Base-by-base conservation (phyloP, 768 basidiomycete genomes). In the Strobilomyces dryophilus region DNA sequence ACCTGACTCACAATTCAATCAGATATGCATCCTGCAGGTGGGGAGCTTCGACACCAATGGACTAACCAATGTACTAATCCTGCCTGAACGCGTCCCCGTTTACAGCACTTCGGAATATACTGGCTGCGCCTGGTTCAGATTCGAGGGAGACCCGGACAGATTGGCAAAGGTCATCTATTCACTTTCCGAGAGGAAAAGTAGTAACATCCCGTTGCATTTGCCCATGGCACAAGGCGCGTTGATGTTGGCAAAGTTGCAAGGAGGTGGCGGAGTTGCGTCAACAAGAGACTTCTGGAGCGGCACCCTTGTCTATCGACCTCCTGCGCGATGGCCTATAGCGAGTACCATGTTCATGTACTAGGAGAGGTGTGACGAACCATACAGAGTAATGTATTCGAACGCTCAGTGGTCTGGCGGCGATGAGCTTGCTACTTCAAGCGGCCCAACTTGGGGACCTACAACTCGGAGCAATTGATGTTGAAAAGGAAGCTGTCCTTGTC, bases 401-500 rank as follows among this genome's bases (percentile, higher is more conserved):
- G n/a, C 27, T 27, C 27, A 27, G 27, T 27, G 8, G 27, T 27
- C 27, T 27, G 27, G 27, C 27, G 27, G 8, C n/a, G n/a, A n/a
- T n/a, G n/a, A n/a, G n/a, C n/a, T n/a, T n/a, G n/a, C n/a, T n/a
- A n/a, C n/a, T n/a, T 27, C 8, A 27, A 27, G 27, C 27, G 27
- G 27, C 27, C 27, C 27, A 27, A 27, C 27, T 27, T 8, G 27
- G 27, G 8, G 20, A 57, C 66, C 34, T 61, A 70, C 69, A 57
- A 8, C 29, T 71, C 67, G 14, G 29, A 60, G 40, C 67, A 71
- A 48, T 71, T 71, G 47, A 68, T 59, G 48, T 71, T 65, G 32
- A 67, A 70, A 18, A 66, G 36, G 44, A 66, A 67, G 21, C 1
- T 29, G 6, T 59, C 55, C 27, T 51, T 45, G 6, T 66, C 54